Evolutionary conservation across 2,329 filamentous ascomycete genomes (phyloP), one percentile per base, ranked within the genome.

Genomic region (Periconia macrospinosa): DNA sequence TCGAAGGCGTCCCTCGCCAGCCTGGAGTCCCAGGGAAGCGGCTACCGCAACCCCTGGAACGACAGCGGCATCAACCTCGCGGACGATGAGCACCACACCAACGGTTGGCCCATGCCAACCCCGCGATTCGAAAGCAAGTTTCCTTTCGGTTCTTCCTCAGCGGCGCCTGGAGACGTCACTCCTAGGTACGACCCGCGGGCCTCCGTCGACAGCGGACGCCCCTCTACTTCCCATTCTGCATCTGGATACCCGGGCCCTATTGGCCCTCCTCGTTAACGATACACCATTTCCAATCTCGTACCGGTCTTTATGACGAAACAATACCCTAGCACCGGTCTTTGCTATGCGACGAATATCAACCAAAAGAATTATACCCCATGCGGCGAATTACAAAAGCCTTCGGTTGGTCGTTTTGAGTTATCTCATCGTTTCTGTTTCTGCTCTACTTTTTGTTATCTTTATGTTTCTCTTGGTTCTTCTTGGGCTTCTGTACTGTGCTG

Each of bases 31-130:
- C 92, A 92, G 35, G 90, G 93, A 71, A 96, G 92, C 79, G 91
- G 91, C 63, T 95, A 96, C 75, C 90, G 92, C 75, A 96, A 97
- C 77, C 92, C 92, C 57, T 97, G 93, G 93, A 97, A 97, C 74
- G 93, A 97, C 74, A 96, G 91, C 70, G 93, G 92, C 67, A 92
- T 97, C 71, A 97, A 97, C 73, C 86, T 97, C 62, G 83, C 90
- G 58, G 67, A 97, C 67, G 67, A 96, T 60, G 92, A 97, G 64
- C 80, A 83, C 61, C 70, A 72, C 57, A 63, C 60, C 59, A 72
- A 70, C 55, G 67, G 70, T 63, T 75, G 72, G 72, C 68, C 70
- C 9, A 69, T 72, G 61, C 67, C 72, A 58, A 70, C 71, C 50
- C 69, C 70, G 58, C 72, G 71, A 59, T 73, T 69, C 82, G 75